Conservation (phyloP, 257 asterid genomes). For the Marsdenia floribunda region DNA sequence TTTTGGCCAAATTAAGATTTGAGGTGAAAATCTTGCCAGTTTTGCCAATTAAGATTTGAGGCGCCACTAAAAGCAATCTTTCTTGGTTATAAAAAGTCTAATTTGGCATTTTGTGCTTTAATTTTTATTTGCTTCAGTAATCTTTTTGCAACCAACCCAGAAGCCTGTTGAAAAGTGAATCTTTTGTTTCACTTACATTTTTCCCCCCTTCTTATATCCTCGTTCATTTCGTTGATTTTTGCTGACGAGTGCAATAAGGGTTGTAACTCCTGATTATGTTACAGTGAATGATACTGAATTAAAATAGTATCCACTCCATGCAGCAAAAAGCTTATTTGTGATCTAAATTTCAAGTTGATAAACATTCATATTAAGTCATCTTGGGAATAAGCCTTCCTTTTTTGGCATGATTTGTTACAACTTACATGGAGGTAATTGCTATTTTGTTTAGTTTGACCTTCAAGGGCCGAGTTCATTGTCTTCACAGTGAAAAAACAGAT, state of each 20-base stretch:
- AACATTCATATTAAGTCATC: neutral
- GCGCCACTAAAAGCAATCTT: too few relatives aligned
- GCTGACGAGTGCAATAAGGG: neutral
- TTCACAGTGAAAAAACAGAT: neutral
- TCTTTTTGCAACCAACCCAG: neutral
- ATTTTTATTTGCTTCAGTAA: neutral
- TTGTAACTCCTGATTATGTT: neutral
- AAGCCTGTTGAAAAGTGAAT: neutral
- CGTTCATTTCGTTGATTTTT: neutral
- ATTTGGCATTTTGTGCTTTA: too few relatives aligned
- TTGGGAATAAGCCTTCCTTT: neutral
- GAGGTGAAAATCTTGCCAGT: too few relatives aligned
- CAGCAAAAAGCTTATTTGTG: neutral
- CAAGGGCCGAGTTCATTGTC: neutral
- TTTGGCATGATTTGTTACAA: too few relatives aligned
- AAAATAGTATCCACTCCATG: too few relatives aligned
- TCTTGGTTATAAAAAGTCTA: too few relatives aligned
- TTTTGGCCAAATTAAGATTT: neutral
- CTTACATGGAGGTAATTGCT: neutral
- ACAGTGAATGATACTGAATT: neutral
- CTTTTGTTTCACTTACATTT: too few relatives aligned
- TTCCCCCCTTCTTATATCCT: neutral
- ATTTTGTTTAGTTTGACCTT: neutral
- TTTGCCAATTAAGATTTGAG: neutral
- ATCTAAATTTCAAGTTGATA: neutral